These are phyloP conservation scores for Hyaloscypha bicolor DNA, from an alignment of 495 filamentous ascomycete species.

Conservation along the genomic window DNA sequence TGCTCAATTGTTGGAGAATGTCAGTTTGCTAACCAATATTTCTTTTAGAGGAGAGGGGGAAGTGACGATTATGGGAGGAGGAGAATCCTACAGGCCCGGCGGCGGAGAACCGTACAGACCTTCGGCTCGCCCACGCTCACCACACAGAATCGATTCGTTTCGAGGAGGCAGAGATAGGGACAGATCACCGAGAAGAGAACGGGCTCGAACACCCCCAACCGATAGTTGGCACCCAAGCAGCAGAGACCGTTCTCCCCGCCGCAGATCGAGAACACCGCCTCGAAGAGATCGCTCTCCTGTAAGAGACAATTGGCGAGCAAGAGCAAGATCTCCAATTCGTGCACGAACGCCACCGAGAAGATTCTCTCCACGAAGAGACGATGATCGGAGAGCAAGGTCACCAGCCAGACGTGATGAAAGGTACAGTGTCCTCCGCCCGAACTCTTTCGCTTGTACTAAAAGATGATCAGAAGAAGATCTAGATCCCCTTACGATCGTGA, in stretches of 20 bases:
- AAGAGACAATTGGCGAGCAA: slow-evolving; percentile 31
- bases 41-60: slow-evolving; percentile 49
- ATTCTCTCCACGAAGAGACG: slow-evolving; percentile 35
- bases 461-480: slow-evolving; percentile 30
- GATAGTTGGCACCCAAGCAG: slow-evolving; percentile 32
- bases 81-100: slow-evolving; percentile 41
- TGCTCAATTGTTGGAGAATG: neutral
- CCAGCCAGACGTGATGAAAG: slow-evolving; percentile 32
- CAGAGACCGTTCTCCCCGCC: slow-evolving; percentile 37
- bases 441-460: neutral
- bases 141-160: slow-evolving; percentile 37
- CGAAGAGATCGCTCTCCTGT: slow-evolving; percentile 31
- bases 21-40: neutral
- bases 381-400: slow-evolving; percentile 31
- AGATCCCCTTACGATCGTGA: slow-evolving; percentile 34
- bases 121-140: slow-evolving; percentile 48
- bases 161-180: slow-evolving; percentile 34
- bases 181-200: slow-evolving; percentile 38
- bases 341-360: slow-evolving; percentile 29
- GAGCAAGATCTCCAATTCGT: slow-evolving; percentile 25
- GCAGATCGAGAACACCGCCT: slow-evolving; percentile 32
- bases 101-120: slow-evolving; percentile 60
- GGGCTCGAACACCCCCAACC: slow-evolving; percentile 35
- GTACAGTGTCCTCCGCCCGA: slow-evolving; percentile 2
- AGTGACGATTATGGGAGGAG: slow-evolving; percentile 36